These are phyloP conservation scores for Isochrysis galbana DNA, from an alignment of 78 protist species.

Conservation along the genomic window DNA sequence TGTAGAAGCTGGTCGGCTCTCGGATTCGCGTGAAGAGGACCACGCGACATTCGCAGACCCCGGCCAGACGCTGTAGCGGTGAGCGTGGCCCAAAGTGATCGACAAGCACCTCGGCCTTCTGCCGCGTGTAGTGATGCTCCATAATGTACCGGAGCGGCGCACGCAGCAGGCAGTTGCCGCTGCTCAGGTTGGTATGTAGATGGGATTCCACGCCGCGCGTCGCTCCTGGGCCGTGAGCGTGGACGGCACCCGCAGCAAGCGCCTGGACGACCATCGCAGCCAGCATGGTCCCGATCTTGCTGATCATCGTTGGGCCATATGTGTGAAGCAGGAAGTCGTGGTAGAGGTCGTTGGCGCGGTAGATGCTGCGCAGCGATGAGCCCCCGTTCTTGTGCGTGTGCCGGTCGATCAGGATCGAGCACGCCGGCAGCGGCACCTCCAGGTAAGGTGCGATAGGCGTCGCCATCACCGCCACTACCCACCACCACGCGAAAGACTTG, in stretches of 20 bases:
- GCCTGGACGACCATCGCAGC: background rate
- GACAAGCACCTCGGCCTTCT: background rate
- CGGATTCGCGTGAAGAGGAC: background rate
- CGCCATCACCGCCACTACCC: no score
- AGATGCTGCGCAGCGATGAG: background rate
- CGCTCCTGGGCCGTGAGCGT: no score
- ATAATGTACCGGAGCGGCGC: background rate
- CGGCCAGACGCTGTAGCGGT: background rate
- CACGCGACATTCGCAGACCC: background rate
- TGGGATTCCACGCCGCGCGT: background rate
- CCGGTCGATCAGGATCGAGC: constrained; percentile 6
- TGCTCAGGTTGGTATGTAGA: background rate
- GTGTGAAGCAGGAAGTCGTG: background rate
- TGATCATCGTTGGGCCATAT: background rate
- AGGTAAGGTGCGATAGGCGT: background rate
- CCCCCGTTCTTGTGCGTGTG: constrained; percentile 19
- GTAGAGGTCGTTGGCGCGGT: background rate
- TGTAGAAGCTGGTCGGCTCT: background rate
- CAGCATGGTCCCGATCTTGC: no score
- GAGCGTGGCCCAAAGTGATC: background rate
- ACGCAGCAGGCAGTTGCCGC: background rate
- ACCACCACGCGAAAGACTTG: no score
- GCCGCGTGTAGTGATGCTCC: background rate
- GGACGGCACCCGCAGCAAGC: background rate
- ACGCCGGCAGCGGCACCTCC: background rate